Base-by-base conservation (phyloP, 352 stramenopile genomes). In the Blastocystis sp. region DNA sequence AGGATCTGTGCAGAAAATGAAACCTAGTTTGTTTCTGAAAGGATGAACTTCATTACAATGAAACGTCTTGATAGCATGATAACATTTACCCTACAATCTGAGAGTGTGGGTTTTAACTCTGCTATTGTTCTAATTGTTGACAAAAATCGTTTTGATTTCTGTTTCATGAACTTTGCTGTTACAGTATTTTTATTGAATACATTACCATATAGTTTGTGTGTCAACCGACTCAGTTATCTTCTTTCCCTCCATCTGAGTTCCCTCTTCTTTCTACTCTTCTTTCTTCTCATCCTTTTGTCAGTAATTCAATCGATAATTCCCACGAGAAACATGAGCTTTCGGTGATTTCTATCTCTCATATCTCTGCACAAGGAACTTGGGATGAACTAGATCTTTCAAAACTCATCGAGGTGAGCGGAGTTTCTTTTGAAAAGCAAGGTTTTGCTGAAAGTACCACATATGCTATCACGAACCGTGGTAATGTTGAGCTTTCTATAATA, bases 1-100 rank as follows among this genome's bases (percentile, higher is more conserved):
- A 64, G 18, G 13, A 66, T 20, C 1, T 13, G 8, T 26, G 3
- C n/a, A 41, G 13, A 3, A 4, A 63, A 39, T 26, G 63, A 20
- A 79, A n/a, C 0, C 55, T 81, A 81, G 70, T 66, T 66, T 43
- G 43, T 85, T 7, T 65, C 73, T 3, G 73, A 85, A 69, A 54
- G 6, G 16, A 11, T 37, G 39, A 50, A 50, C 18, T 85, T 85
- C 26, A 50, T 85, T 11, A 4, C 18, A 8, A 13, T 47, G 5
- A 45, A 45, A 43, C 3, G 26, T 39, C 50, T 18, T 30, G 20
- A 85, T 54, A 34, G 54, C 47, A 3, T 55, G n/a, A 20, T 85
- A 37, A n/a, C 6, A 6, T 65, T 85, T 24, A 13, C 13, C 20
- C 56, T 85, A 37, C 34, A 68, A 30, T 85, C 47, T n/a, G n/a